Evolutionary conservation across 768 basidiomycete species (phyloP).

Genomic region (Ramaria rubella): DNA sequence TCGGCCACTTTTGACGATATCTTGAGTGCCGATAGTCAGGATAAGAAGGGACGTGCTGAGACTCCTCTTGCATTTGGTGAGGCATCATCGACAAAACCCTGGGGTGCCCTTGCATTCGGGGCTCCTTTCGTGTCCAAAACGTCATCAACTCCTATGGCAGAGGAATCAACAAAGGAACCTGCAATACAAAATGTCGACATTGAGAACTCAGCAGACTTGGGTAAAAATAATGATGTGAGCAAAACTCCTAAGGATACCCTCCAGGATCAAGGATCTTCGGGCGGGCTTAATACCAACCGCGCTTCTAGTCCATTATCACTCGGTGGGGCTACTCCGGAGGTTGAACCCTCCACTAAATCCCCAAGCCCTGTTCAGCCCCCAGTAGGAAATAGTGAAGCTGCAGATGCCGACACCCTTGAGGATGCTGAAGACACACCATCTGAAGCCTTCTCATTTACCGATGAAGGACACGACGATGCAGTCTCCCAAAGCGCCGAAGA

Average conservation of each 20-base stretch:
- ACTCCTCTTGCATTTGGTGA: constrained; percentile 3
- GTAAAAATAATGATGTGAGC: background rate
- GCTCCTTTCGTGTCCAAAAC: background rate
- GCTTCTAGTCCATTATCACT: background rate
- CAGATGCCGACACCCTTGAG: background rate
- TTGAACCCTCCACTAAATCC: background rate
- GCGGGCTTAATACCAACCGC: background rate
- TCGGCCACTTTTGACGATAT: constrained; percentile 58
- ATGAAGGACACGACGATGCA: background rate
- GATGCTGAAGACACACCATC: constrained; percentile 12
- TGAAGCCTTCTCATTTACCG: constrained; percentile 29
- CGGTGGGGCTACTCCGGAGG: background rate
- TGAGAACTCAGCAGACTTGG: no score
- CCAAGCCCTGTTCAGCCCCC: background rate
- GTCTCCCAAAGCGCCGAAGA: constrained; percentile 26
- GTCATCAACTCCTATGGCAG: background rate
- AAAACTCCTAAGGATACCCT: background rate
- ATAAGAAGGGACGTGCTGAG: constrained; percentile 18
- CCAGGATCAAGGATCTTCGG: background rate
- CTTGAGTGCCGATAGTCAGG: constrained; percentile 36
- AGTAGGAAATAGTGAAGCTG: background rate
- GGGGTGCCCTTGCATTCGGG: background rate
- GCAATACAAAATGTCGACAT: constrained; percentile 14
- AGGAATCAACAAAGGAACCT: background rate
- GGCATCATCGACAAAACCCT: constrained; percentile 10